Percentiles rank a stretch among this genome's conserved stretches.
phyloP scores from a whole-genome alignment of 1,139 yeast genomes.

The Diutina pseudorugosa region DNA sequence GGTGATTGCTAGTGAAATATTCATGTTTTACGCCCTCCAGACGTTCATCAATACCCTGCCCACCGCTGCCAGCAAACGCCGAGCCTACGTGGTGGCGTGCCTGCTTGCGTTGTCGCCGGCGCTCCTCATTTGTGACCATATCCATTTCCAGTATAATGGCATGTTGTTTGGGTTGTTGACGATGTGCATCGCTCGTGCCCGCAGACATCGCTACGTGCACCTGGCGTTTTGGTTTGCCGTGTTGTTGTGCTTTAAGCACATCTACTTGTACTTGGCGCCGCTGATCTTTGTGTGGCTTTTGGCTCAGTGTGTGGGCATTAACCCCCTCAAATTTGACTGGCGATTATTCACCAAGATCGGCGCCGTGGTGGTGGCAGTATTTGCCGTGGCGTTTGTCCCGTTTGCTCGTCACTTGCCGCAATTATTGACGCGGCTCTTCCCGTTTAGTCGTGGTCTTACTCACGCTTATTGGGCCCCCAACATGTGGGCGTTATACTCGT shows the following conservation, averaged over 20 bases:
- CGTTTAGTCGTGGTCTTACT: slow-evolving; percentile 89
- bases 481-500: slow-evolving; percentile 89
- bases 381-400: slow-evolving; percentile 69
- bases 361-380: slow-evolving; percentile 48
- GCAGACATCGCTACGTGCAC: slow-evolving; percentile 39
- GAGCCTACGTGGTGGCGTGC: slow-evolving; percentile 68
- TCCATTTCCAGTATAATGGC: slow-evolving; percentile 92
- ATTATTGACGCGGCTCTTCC: slow-evolving; percentile 62
- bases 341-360: slow-evolving; percentile 45
- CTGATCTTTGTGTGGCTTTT: slow-evolving; percentile 77
- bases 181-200: slow-evolving; percentile 61
- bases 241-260: slow-evolving; percentile 86
- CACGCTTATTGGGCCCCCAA: slow-evolving; percentile 99
- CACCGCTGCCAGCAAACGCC: slow-evolving; percentile 11
- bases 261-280: slow-evolving; percentile 86
- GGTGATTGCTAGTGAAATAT: slow-evolving; percentile 66
- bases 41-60: slow-evolving; percentile 47
- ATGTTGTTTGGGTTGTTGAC: slow-evolving; percentile 80
- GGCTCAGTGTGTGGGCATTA: slow-evolving; percentile 43
- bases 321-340: background rate
- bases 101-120: slow-evolving; percentile 87
- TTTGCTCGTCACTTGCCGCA: slow-evolving; percentile 58
- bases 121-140: slow-evolving; percentile 74
- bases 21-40: slow-evolving; percentile 60
- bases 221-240: slow-evolving; percentile 69